A percentile compares a stretch with the other conserved stretches of the same genome.
Conservation (phyloP, 2,329 filamentous ascomycete genomes). For the Amphichorda felina region DNA sequence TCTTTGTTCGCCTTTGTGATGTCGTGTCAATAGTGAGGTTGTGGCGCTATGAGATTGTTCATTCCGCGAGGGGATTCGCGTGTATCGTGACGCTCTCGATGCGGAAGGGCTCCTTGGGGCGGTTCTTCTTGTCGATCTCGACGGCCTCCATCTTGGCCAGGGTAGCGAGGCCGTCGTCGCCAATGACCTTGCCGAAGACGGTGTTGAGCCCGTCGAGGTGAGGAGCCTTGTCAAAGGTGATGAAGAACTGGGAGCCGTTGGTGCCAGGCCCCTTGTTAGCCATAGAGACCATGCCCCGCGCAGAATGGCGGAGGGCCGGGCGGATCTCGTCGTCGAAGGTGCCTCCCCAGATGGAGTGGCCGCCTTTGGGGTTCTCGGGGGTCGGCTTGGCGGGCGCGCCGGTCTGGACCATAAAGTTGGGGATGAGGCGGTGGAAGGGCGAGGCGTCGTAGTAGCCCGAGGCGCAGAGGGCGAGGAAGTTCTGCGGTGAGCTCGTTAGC, state of each 20-base stretch:
- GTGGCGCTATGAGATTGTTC: too few relatives aligned
- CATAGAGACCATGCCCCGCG: slow-evolving; percentile 63
- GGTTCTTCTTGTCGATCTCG: slow-evolving; percentile 66
- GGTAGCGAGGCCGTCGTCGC: slow-evolving; percentile 51
- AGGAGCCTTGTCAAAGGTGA: slow-evolving; percentile 64
- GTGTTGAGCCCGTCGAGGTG: slow-evolving; percentile 80
- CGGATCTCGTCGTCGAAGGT: slow-evolving; percentile 74
- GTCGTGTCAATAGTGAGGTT: background rate
- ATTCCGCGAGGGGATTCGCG: slow-evolving; percentile 64
- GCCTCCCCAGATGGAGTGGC: slow-evolving; percentile 60
- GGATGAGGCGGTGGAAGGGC: slow-evolving; percentile 70
- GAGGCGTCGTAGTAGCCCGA: slow-evolving; percentile 65
- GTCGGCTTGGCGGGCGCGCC: slow-evolving; percentile 48
- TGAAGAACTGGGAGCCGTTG: slow-evolving; percentile 73
- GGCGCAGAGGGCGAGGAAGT: slow-evolving; percentile 79
- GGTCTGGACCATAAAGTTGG: slow-evolving; percentile 70
- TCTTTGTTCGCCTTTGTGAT: background rate
- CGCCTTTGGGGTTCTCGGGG: slow-evolving; percentile 51
- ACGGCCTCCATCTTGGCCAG: slow-evolving; percentile 60
- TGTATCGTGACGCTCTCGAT: slow-evolving; percentile 65
- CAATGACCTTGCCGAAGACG: slow-evolving; percentile 65
- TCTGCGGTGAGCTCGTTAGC: slow-evolving; percentile 32
- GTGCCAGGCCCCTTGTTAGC: slow-evolving; percentile 65
- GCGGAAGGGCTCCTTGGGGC: slow-evolving; percentile 53
- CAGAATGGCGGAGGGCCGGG: slow-evolving; percentile 55